Base-by-base conservation (phyloP, 2,329 filamentous ascomycete species). In the Ophiostoma ips region DNA sequence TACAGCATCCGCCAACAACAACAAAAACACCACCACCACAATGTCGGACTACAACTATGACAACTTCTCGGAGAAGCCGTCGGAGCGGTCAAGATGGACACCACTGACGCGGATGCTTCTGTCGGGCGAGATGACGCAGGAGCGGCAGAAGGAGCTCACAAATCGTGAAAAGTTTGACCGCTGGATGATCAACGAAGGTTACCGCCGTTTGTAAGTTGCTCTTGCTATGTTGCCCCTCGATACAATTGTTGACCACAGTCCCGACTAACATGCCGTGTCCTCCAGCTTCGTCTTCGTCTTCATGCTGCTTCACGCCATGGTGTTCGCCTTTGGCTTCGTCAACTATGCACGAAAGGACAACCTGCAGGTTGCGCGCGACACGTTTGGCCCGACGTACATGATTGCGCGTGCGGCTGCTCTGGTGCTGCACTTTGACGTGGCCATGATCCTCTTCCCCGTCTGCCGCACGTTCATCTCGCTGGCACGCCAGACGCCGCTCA, bases 121-220 rank as follows among this genome's bases (percentile, higher is more conserved):
- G 63, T 87, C 85, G 50, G 84, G 85, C 46, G 83, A 88, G 68
- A 84, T 89, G 77, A 86, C 80, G 50, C 80, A 81, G 59, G 82
- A 87, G 62, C 76, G 71, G 60, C 80, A 83, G 57, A 80, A 79
- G 62, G 75, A 81, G 51, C 68, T 90, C 58, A 79, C 77, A 21
- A 65, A 76, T 55, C 75, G 77, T 60, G 83, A 90, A 64, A 83
- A 77, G 62, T 83, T 90, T 61, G 83, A 89, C 64, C 73, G 81
- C 57, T 92, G 86, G 86, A 89, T 92, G 85, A 83, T 90, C 54
- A 90, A 90, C 63, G 86, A 90, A 63, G 86, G 86, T 53, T 88
- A 87, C 63, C 75, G 84, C 62, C 73, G 84, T 77, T 73, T 90
- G 79, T 87, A 72, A 51, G 82, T 75, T 24, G 11, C 16, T 4